A percentile compares a stretch with the other conserved stretches of the same genome.
Conservation (phyloP, 2,329 filamentous ascomycete genomes). For the Sordariomycetes sp. region DNA sequence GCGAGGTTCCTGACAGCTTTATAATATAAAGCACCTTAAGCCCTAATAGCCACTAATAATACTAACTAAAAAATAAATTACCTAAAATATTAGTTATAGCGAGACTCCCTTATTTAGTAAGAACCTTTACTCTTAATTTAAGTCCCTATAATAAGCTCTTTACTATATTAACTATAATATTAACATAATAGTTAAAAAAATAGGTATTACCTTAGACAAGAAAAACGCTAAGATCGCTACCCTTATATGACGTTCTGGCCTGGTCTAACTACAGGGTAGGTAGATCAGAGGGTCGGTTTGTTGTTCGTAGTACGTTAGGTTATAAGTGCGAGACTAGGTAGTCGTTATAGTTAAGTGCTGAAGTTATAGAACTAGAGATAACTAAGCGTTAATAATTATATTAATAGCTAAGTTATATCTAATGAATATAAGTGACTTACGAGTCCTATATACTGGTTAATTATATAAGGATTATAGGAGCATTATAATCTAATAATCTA, state of each 20-base stretch:
- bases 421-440: background rate
- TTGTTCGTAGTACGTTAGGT: too few species aligned
- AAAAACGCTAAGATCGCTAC: background rate
- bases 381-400: background rate
- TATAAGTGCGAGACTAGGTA: too few species aligned
- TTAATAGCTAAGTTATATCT: background rate
- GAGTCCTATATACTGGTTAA: background rate
- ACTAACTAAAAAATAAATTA: slow-evolving; percentile 1
- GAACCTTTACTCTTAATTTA: background rate
- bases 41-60: background rate
- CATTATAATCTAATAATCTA: background rate
- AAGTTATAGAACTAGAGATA: background rate
- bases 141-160: background rate
- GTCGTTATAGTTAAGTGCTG: too few species aligned
- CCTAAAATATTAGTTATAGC: background rate
- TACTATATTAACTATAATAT: background rate
- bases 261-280: background rate
- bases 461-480: background rate
- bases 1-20: too few species aligned
- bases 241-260: background rate
- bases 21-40: background rate
- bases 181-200: slow-evolving; percentile 3
- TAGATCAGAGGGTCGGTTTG: background rate
- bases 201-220: background rate
- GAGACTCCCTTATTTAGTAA: too few species aligned